Evolutionary conservation across 139 green algal genomes (phyloP).

Genomic region (Micractinium conductrix): DNA sequence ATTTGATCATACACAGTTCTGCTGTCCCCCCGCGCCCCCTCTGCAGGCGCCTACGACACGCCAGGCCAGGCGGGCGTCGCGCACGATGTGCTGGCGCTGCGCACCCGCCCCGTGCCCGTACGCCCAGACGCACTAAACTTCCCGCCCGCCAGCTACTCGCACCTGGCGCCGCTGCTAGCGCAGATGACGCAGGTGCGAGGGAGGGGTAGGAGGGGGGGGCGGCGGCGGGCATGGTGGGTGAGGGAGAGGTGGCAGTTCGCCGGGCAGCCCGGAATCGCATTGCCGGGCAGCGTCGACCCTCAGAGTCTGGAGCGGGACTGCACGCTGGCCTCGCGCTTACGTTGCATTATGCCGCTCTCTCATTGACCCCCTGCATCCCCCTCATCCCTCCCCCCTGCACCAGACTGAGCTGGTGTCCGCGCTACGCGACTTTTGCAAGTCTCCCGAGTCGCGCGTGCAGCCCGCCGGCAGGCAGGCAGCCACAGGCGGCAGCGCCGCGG

Average conservation of each 20-base stretch:
- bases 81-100: slow-evolving; percentile 12
- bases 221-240: background rate
- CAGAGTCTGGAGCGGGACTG: background rate
- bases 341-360: too few relatives aligned
- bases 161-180: background rate
- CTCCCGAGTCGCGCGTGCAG: background rate
- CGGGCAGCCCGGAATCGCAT: too few relatives aligned
- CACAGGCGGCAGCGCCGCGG: background rate
- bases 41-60: background rate
- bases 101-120: background rate
- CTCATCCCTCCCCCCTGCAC: background rate
- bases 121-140: too few relatives aligned
- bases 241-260: too few relatives aligned
- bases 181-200: slow-evolving; percentile 10
- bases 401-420: slow-evolving; percentile 6
- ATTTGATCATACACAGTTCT: background rate
- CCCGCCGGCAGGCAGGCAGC: too few relatives aligned
- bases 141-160: background rate
- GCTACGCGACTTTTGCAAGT: slow-evolving; percentile 3
- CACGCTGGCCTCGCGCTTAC: background rate
- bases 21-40: background rate
- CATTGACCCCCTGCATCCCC: background rate
- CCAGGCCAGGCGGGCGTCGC: slow-evolving; percentile 5
- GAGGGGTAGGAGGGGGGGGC: background rate
- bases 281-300: too few relatives aligned